Evolutionary conservation across 306 rosid genomes (phyloP).

Genomic region (Mimosa bimucronata): DNA sequence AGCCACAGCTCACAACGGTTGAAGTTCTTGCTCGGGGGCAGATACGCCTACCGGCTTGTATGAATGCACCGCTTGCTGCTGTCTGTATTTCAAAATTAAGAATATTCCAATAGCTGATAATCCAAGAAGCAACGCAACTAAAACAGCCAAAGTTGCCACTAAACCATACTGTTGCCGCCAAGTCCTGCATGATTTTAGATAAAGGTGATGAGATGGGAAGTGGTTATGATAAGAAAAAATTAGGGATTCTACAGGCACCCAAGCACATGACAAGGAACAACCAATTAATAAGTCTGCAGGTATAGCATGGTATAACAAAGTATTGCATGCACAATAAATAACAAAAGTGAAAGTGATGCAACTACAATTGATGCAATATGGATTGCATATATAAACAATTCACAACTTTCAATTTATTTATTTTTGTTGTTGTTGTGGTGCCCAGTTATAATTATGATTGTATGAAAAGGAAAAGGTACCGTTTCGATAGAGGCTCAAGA

Average conservation of each 20-base stretch:
- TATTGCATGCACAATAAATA: conserved; percentile 26
- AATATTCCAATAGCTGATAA: conserved; percentile 59
- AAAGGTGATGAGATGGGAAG: conserved; percentile 11
- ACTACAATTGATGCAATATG: conserved; percentile 23
- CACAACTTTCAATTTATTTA: neutral
- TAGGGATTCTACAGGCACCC: neutral
- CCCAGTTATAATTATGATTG: neutral
- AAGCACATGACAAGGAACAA: neutral
- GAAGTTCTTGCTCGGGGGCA: conserved; percentile 90
- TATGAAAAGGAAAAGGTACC: conserved; percentile 49
- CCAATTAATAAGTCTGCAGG: conserved; percentile 7
- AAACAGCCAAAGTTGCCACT: conserved; percentile 48
- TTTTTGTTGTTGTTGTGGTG: neutral
- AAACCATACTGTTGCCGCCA: conserved; percentile 62
- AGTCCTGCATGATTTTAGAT: conserved; percentile 59
- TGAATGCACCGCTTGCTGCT: conserved; percentile 47
- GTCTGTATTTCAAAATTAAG: conserved; percentile 68
- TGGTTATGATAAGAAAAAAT: conserved; percentile 11
- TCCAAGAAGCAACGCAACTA: conserved; percentile 55
- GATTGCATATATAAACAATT: neutral
- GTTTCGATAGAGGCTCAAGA: conserved; percentile 51
- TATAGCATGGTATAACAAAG: conserved; percentile 25
- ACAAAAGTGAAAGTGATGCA: conserved; percentile 24
- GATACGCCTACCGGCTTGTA: conserved; percentile 75
- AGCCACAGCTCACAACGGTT: conserved; percentile 60